A percentile compares a stretch with the other conserved stretches of the same genome.
phyloP scores from a whole-genome alignment of 345 rosid species.

The Acer yangbiense region DNA sequence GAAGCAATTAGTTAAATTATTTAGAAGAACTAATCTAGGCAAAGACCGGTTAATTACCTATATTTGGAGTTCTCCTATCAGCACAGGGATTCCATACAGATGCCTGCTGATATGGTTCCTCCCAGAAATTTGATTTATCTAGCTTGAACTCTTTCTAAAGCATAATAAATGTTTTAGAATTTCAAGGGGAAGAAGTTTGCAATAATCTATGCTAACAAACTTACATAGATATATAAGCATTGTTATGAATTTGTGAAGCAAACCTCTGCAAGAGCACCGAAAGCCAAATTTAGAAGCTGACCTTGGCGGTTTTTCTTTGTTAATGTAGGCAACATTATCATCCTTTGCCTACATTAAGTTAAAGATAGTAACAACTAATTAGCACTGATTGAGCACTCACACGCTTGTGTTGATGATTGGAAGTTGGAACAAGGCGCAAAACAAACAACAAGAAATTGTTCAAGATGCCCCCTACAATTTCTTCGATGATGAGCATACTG shows the following conservation, averaged over 20 bases:
- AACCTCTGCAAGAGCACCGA: constrained; percentile 68
- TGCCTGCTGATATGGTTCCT: too few relatives aligned
- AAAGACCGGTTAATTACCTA: constrained; percentile 34
- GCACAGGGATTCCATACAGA: constrained; percentile 37
- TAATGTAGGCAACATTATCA: constrained; percentile 20
- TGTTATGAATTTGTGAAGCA: constrained; percentile 22
- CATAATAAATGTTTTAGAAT: constrained; percentile 7
- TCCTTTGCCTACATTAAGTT: constrained; percentile 31
- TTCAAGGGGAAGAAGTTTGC: background rate
- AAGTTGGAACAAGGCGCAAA: background rate
- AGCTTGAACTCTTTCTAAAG: too few relatives aligned
- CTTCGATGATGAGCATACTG: too few relatives aligned
- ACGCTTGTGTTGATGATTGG: background rate
- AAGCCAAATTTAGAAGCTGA: constrained; percentile 69
- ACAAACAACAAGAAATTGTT: too few relatives aligned
- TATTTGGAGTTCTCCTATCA: constrained; percentile 35
- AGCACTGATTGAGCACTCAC: background rate
- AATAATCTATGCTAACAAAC: background rate
- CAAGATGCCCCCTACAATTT: too few relatives aligned
- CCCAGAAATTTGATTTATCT: too few relatives aligned
- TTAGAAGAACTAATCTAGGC: too few relatives aligned
- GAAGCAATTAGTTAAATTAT: too few relatives aligned
- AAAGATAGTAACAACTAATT: constrained; percentile 9
- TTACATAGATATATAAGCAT: background rate
- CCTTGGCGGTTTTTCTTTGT: constrained; percentile 44